These are phyloP conservation scores for Juncus inflexus DNA, from an alignment of 176 grass and related monocot species.

Conservation along the genomic window DNA sequence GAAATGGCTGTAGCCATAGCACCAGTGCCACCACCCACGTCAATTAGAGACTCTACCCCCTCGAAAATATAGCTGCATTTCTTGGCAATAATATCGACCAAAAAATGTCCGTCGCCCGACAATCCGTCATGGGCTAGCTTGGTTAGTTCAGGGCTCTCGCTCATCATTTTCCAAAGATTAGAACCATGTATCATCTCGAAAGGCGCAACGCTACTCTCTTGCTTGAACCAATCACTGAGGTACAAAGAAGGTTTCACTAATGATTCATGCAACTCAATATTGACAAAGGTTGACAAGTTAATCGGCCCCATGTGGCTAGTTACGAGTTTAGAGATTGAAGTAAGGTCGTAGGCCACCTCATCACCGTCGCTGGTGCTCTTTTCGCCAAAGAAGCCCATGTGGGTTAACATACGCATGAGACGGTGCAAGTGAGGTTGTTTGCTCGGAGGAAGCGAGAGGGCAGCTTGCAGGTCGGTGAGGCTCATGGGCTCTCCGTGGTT, in stretches of 20 bases:
- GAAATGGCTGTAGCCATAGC: conserved; percentile 29
- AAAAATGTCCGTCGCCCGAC: not conserved
- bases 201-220: not conserved
- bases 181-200: conserved; percentile 2
- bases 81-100: conserved; percentile 1
- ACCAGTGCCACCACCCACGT: conserved; percentile 36
- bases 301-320: not conserved
- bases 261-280: not conserved
- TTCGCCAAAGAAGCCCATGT: conserved; percentile 1
- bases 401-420: conserved; percentile 27
- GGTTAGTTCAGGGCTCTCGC: not conserved
- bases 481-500: conserved; percentile 8
- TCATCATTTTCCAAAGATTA: not conserved
- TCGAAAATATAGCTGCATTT: not conserved
- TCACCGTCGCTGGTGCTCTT: not conserved
- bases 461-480: conserved; percentile 9
- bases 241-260: not conserved
- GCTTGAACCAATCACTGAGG: conserved; percentile 16
- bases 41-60: conserved; percentile 4
- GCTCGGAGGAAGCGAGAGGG: not conserved
- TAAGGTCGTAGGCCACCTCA: conserved; percentile 25
- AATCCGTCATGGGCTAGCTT: not conserved
- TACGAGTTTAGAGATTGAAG: conserved; percentile 14
- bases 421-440: not conserved
- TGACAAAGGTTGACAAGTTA: not conserved